Base-by-base conservation (phyloP, 1,284 basidiomycete species). In the Coriolopsis trogii region DNA sequence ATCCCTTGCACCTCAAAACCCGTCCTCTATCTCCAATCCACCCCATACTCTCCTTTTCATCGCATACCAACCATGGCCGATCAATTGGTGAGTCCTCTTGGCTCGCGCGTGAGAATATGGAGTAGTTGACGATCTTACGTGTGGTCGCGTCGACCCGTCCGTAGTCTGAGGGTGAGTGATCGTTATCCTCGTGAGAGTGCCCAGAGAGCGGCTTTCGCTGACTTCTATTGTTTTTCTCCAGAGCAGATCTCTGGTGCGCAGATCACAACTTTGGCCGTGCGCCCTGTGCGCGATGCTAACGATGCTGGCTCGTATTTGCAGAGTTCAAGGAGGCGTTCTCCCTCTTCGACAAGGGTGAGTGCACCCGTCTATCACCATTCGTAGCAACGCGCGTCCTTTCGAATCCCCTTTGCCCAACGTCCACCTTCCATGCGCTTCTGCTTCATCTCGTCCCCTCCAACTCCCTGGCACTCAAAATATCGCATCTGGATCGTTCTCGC, bases 241-340 rank as follows among this genome's bases (percentile, higher is more conserved):
- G 84, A 85, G 68, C 82, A 85, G 72, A 85, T 85, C 61, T 82
- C 87, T 64, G 87, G 87, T 87, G 65, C 40, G 53, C 51, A 56
- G 53, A 56, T 51, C 57, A 25, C 39, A n/a, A n/a, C 5, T 30
- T 10, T 7, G 23, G 31, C 49, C 46, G 75, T 63, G 36, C 24
- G 12, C 16, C 25, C 28, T 24, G 28, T 24, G 44, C n/a, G 12
- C 26, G 37, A 15, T 41, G 20, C 25, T 25, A 33, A 10, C 47
- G 49, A 53, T 55, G 47, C 52, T 38, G 28, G 45, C 46, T 49
- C 28, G 23, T 42, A 46, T 28, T 50, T 52, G 49, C 69, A 89
- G 87, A 89, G 71, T 86, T 85, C 74, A 84, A 96, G 82, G 93
- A 94, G 79, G 93, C 92, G 45, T 95, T 96, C 78, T 93, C 91